Conservation (phyloP, 1,284 basidiomycete species). For the Leccinum insigne region DNA sequence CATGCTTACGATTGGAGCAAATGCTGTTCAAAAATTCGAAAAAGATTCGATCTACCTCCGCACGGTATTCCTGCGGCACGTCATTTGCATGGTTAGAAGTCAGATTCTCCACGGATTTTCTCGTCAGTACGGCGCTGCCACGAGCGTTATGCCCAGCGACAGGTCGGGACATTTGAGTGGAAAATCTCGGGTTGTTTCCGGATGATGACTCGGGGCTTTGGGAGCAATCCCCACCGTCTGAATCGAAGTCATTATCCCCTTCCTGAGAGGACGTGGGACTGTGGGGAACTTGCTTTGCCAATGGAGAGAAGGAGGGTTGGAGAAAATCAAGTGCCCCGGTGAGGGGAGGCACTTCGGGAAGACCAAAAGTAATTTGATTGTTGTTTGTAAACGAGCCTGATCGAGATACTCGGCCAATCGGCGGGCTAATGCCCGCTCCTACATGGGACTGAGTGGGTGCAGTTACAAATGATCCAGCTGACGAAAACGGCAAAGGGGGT, state of each 20-base stretch:
- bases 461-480: constrained; percentile 32
- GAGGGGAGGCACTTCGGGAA: constrained; percentile 32
- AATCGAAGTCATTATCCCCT: constrained; percentile 44
- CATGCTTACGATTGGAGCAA: constrained; percentile 85
- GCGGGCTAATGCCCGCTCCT: constrained; percentile 34
- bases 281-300: constrained; percentile 21
- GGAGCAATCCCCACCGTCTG: constrained; percentile 35
- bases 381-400: constrained; percentile 59
- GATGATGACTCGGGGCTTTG: constrained; percentile 33
- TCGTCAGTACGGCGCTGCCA: constrained; percentile 23
- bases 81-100: constrained; percentile 54
- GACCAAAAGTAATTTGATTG: constrained; percentile 46
- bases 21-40: constrained; percentile 86
- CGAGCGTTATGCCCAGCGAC: constrained; percentile 21
- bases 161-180: constrained; percentile 27
- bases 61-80: constrained; percentile 78
- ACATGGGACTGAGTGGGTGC: constrained; percentile 27
- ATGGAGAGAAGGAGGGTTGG: constrained; percentile 20
- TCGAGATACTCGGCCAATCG: constrained; percentile 58
- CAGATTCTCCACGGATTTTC: constrained; percentile 34
- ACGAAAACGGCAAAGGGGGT: constrained; percentile 32
- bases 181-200: constrained; percentile 24
- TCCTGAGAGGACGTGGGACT: constrained; percentile 41
- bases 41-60: constrained; percentile 89
- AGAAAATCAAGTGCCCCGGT: constrained; percentile 34